phyloP scores from a whole-genome alignment of 2,329 filamentous ascomycete species.

The Teratosphaeria epicoccoides region DNA sequence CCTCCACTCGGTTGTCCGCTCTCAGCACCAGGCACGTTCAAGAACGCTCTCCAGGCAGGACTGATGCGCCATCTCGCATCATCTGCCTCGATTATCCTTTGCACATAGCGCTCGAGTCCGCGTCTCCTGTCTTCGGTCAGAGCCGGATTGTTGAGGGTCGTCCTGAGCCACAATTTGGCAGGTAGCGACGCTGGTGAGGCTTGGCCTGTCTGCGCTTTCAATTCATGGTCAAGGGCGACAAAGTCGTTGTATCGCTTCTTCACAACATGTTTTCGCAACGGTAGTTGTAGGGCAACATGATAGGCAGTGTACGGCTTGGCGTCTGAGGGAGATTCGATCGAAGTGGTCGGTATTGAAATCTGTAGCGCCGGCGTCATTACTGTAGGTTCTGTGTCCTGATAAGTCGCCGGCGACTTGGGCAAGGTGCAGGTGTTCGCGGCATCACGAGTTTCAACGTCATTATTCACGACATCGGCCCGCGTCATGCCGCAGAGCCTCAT shows the following conservation, averaged over 20 bases:
- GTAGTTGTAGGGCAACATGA: slow-evolving; percentile 66
- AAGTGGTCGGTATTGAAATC: slow-evolving; percentile 39
- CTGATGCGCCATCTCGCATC: slow-evolving; percentile 68
- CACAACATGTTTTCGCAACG: slow-evolving; percentile 63
- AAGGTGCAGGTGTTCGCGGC: neutral
- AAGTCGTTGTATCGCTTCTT: slow-evolving; percentile 81
- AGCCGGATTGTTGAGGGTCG: slow-evolving; percentile 57
- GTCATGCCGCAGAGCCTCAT: neutral
- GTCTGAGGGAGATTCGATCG: slow-evolving; percentile 37
- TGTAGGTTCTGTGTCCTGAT: neutral
- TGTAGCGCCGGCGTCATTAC: slow-evolving; percentile 35
- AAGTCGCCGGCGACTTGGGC: neutral
- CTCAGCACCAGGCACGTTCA: slow-evolving; percentile 52
- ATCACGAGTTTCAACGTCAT: neutral
- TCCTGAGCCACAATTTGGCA: slow-evolving; percentile 65
- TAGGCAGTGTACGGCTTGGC: slow-evolving; percentile 65
- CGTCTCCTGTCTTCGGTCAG: slow-evolving; percentile 60
- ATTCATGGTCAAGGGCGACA: slow-evolving; percentile 50
- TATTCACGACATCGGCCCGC: neutral
- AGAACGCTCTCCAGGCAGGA: slow-evolving; percentile 59
- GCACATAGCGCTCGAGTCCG: slow-evolving; percentile 61
- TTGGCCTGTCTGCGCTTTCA: slow-evolving; percentile 49
- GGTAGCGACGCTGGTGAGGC: slow-evolving; percentile 60
- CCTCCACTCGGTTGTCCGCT: slow-evolving; percentile 25
- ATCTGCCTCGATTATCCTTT: slow-evolving; percentile 59